Conservation (phyloP, 768 basidiomycete genomes). For the Pleurotus citrinopileatus region DNA sequence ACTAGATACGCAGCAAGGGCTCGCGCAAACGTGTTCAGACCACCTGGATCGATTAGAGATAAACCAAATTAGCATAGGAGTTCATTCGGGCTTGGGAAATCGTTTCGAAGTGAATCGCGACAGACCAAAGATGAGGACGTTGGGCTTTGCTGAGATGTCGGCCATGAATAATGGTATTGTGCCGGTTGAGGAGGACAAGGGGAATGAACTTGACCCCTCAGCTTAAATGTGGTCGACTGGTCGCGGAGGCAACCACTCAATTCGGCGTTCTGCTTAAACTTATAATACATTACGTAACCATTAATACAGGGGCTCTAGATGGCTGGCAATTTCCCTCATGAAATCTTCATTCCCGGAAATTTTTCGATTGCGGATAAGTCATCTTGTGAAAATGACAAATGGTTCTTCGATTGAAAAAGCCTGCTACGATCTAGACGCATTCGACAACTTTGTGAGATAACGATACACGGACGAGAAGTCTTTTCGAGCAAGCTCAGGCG, state of each 20-base stretch:
- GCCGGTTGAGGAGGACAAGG: constrained; percentile 6
- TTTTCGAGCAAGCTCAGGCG: constrained; percentile 59
- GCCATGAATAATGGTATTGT: constrained; percentile 24
- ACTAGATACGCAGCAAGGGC: constrained; percentile 67
- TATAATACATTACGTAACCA: constrained; percentile 9
- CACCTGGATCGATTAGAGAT: constrained; percentile 44
- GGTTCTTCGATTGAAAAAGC: not conserved
- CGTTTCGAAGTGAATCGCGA: constrained; percentile 2
- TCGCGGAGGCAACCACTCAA: constrained; percentile 9
- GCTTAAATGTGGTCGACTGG: constrained; percentile 1
- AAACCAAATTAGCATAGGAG: constrained; percentile 2
- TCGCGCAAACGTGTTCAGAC: constrained; percentile 77
- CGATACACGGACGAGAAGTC: constrained; percentile 85
- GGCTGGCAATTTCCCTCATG: not conserved
- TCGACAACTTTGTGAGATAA: constrained; percentile 41
- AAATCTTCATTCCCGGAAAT: constrained; percentile 1
- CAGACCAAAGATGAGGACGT: constrained; percentile 76
- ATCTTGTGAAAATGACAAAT: constrained; percentile 7
- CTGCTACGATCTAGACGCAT: constrained; percentile 11
- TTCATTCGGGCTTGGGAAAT: not conserved
- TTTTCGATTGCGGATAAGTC: not conserved
- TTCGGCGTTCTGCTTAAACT: constrained; percentile 8
- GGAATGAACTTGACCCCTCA: not conserved
- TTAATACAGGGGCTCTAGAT: not conserved
- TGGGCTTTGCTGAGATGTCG: constrained; percentile 42